Conservation (phyloP, 2,329 filamentous ascomycete genomes). For the Apiospora aurea region DNA sequence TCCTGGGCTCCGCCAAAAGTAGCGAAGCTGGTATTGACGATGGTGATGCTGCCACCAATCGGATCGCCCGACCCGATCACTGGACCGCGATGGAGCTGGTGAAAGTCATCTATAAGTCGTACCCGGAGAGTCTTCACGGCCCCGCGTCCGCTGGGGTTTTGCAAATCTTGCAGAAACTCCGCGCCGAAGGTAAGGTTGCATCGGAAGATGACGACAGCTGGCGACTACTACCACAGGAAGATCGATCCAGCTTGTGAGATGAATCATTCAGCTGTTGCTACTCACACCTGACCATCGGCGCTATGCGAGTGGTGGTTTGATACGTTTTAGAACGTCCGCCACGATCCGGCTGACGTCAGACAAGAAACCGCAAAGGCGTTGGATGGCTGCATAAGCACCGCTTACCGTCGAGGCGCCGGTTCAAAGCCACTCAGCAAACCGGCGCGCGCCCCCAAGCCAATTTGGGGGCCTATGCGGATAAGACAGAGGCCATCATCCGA, state of each 20-base stretch:
- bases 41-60: slow-evolving; percentile 30
- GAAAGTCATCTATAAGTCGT: slow-evolving; percentile 83
- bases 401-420: background rate
- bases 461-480: background rate
- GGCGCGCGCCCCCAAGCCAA: background rate
- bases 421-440: slow-evolving; percentile 1
- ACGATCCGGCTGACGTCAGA: background rate
- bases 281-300: background rate
- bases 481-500: background rate
- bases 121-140: slow-evolving; percentile 76
- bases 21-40: slow-evolving; percentile 13
- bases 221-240: slow-evolving; percentile 49
- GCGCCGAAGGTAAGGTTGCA: slow-evolving; percentile 72
- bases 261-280: background rate
- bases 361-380: background rate
- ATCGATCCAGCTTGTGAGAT: slow-evolving; percentile 47
- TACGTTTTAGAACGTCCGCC: background rate
- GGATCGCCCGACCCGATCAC: slow-evolving; percentile 38
- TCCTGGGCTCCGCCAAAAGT: slow-evolving; percentile 55
- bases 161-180: slow-evolving; percentile 82
- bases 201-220: slow-evolving; percentile 49
- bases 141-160: slow-evolving; percentile 79
- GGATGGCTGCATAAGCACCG: background rate
- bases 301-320: background rate
- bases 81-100: slow-evolving; percentile 85